These are phyloP conservation scores for Candida easanensis DNA, from an alignment of 805 yeast species.

Conservation along the genomic window DNA sequence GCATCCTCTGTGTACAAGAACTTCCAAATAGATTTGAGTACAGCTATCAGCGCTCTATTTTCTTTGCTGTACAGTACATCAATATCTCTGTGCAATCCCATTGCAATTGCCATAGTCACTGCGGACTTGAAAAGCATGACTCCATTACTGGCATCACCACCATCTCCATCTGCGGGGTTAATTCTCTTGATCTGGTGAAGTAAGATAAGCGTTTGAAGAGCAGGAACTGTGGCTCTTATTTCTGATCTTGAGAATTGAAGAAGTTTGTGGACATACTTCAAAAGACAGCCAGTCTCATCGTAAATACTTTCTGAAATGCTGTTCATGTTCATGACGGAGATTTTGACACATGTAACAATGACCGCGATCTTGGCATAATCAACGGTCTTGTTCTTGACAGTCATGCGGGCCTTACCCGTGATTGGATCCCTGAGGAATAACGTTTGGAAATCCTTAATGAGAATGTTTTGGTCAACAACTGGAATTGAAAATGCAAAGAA, in stretches of 20 bases:
- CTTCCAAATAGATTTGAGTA: conserved; percentile 20
- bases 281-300: conserved; percentile 17
- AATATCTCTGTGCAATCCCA: conserved; percentile 26
- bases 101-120: conserved; percentile 22
- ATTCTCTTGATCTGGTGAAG: conserved; percentile 14
- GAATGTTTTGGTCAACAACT: conserved; percentile 13
- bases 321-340: conserved; percentile 9
- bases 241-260: conserved; percentile 14
- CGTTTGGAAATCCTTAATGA: conserved; percentile 19
- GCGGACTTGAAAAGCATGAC: conserved; percentile 17
- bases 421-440: conserved; percentile 9
- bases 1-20: conserved; percentile 19
- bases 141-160: conserved; percentile 23
- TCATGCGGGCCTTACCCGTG: conserved; percentile 11
- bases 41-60: conserved; percentile 1
- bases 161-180: conserved; percentile 23
- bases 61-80: conserved; percentile 16
- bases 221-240: conserved; percentile 18
- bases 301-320: background rate
- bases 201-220: conserved; percentile 22
- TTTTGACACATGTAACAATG: conserved; percentile 15
- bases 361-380: conserved; percentile 25
- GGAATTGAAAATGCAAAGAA: conserved; percentile 19
- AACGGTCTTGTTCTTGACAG: conserved; percentile 7
- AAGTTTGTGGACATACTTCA: conserved; percentile 16